Conservation (phyloP, 352 stramenopile species). For the Globisporangium echinulatum region DNA sequence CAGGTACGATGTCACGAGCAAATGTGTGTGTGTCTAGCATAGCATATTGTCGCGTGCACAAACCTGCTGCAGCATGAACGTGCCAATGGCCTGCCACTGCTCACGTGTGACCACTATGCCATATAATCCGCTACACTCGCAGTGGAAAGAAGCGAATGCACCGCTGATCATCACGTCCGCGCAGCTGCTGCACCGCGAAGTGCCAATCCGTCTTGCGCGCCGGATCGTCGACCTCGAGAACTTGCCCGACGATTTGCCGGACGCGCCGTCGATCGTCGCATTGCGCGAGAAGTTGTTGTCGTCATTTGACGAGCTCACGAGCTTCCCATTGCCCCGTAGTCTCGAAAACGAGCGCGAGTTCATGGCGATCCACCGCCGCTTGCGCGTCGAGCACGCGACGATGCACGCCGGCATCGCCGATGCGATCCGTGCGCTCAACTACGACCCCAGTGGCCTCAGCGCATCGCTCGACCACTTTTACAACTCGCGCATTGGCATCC, state of each 20-base stretch:
- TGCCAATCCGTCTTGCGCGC: slow-evolving; percentile 71
- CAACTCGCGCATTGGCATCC: slow-evolving; percentile 78
- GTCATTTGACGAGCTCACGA: slow-evolving; percentile 73
- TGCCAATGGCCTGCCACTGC: too few relatives aligned
- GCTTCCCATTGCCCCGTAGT: slow-evolving; percentile 46
- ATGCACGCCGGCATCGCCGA: slow-evolving; percentile 72
- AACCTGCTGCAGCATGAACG: too few relatives aligned
- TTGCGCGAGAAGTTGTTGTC: slow-evolving; percentile 54
- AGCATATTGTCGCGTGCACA: too few relatives aligned
- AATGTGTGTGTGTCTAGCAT: neutral
- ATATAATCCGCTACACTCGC: neutral
- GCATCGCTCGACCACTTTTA: slow-evolving; percentile 78
- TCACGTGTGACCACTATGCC: neutral
- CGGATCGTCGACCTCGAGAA: slow-evolving; percentile 84
- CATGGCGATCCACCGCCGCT: slow-evolving; percentile 47
- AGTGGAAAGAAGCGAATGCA: slow-evolving; percentile 63
- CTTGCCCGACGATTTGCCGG: slow-evolving; percentile 57
- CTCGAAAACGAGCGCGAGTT: slow-evolving; percentile 52
- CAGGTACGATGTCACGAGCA: slow-evolving; percentile 14
- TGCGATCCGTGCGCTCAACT: slow-evolving; percentile 46
- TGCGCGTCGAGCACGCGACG: slow-evolving; percentile 53
- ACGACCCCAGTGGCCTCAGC: slow-evolving; percentile 46
- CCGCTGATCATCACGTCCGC: slow-evolving; percentile 72
- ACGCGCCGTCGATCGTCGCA: slow-evolving; percentile 49
- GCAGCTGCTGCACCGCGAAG: slow-evolving; percentile 70